Evolutionary conservation across 208 protist genomes (phyloP), one percentile per base, ranked within the genome.

Genomic region (Acanthamoeba lenticulata): DNA sequence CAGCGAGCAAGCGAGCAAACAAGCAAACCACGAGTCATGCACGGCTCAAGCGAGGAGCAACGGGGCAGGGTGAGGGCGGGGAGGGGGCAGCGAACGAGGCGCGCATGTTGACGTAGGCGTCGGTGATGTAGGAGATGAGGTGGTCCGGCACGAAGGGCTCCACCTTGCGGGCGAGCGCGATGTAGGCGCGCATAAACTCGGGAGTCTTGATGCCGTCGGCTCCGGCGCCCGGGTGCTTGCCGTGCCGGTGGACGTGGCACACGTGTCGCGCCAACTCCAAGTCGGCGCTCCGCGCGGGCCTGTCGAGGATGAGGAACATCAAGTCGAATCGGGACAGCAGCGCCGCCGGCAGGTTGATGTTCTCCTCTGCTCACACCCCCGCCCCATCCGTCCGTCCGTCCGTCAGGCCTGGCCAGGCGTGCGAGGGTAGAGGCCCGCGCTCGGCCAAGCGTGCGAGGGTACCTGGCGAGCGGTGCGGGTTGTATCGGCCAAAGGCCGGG

Each of bases 251-350:
- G 1, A 98, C 97, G 85, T 97, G 85, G 21, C 94, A 69, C 29
- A 98, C 94, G 94, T 98, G 97, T 65, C 52, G 45, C 17, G 99
- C 99, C 21, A 99, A 97, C 60, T 98, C 94, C n/a, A 95, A 90
- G 97, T 99, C 99, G 24, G 92, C 79, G 47, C 99, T 98, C 11
- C 60, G 52, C 90, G 96, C 88, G 19, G 97, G 95, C 40, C 79
- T 89, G 91, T 99, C 98, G n/a, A 98, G 94, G 6, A 98, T 86
- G 19, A 99, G 42, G 95, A 98, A 98, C 7, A 98, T 27, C 24
- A 99, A 86, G 95, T 99, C 99, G 94, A 99, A 99, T 94, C 99
- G 98, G 11, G 99, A 99, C 29, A 99, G 96, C 21, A 99, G 96
- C 9, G 99, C 98, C 36, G 98, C 98, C 29, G 99, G 99, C 15